A percentile compares a stretch with the other conserved stretches of the same genome.
Evolutionary conservation across 306 rosid species (phyloP).

Genomic region (Morella rubra): DNA sequence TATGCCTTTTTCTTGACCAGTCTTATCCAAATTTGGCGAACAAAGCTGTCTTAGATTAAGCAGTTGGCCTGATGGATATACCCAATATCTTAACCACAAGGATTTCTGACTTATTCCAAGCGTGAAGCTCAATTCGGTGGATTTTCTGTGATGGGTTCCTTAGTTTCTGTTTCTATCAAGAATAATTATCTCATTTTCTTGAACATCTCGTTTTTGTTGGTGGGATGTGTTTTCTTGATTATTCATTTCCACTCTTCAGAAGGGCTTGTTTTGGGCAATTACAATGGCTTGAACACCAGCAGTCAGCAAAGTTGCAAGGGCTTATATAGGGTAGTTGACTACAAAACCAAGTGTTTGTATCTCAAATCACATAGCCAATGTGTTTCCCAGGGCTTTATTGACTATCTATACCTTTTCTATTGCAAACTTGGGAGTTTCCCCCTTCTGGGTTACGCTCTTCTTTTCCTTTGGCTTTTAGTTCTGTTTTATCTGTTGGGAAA

Average conservation of each 20-base stretch:
- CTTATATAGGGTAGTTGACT: slow-evolving; percentile 34
- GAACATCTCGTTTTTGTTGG: slow-evolving; percentile 42
- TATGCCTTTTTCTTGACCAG: neutral
- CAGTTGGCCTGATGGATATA: neutral
- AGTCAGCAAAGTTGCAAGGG: slow-evolving; percentile 31
- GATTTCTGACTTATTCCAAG: neutral
- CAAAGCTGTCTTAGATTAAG: neutral
- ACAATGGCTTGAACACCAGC: neutral
- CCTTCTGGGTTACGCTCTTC: slow-evolving; percentile 37
- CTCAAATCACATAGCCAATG: slow-evolving; percentile 47
- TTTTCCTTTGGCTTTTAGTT: slow-evolving; percentile 51
- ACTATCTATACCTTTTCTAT: slow-evolving; percentile 53
- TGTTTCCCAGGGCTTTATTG: slow-evolving; percentile 48
- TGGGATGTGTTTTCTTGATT: slow-evolving; percentile 33
- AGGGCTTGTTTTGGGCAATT: slow-evolving; percentile 18
- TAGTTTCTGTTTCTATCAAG: slow-evolving; percentile 2
- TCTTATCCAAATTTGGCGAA: neutral
- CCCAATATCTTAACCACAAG: neutral
- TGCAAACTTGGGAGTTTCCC: slow-evolving; percentile 49
- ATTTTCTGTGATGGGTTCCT: slow-evolving; percentile 23
- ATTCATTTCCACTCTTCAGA: slow-evolving; percentile 37
- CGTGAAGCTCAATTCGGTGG: neutral
- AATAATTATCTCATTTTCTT: slow-evolving; percentile 38
- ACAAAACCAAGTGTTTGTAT: slow-evolving; percentile 41
- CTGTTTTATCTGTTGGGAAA: slow-evolving; percentile 49